A percentile compares a stretch with the other conserved stretches of the same genome.
These are phyloP conservation scores for Penicillium goetzii DNA, from an alignment of 495 filamentous ascomycete species.

Conservation along the genomic window DNA sequence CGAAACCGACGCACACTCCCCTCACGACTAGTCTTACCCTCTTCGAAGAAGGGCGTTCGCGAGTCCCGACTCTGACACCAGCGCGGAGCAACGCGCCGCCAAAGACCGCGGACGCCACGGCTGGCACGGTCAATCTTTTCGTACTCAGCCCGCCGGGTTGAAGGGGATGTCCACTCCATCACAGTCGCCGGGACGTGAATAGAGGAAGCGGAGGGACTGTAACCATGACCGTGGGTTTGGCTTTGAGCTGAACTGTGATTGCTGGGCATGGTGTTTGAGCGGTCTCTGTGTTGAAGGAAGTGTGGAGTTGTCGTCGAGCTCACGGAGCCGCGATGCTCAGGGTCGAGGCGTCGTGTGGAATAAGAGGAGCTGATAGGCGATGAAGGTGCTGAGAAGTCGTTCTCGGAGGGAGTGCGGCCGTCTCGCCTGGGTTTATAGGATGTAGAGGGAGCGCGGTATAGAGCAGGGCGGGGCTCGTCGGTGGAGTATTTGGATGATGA, in stretches of 20 bases:
- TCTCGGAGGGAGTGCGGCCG: conserved; percentile 24
- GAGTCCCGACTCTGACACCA: conserved; percentile 42
- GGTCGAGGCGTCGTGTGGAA: conserved; percentile 21
- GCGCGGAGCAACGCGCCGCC: conserved; percentile 47
- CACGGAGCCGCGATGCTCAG: conserved; percentile 19
- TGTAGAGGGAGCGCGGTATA: conserved; percentile 13
- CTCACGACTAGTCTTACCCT: conserved; percentile 44
- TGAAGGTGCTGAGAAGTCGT: conserved; percentile 25
- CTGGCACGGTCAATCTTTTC: conserved; percentile 55
- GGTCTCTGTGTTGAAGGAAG: conserved; percentile 20
- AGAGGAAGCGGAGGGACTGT: conserved; percentile 26
- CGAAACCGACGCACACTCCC: conserved; percentile 54
- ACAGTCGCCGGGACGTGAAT: conserved; percentile 46
- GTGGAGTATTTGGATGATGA: conserved; percentile 2
- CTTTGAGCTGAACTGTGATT: not conserved
- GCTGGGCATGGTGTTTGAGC: conserved; percentile 28
- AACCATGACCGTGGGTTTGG: not conserved
- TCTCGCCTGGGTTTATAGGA: conserved; percentile 18
- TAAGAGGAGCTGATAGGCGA: conserved; percentile 28
- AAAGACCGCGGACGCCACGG: conserved; percentile 49
- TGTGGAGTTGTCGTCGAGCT: conserved; percentile 15
- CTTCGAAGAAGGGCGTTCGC: conserved; percentile 48
- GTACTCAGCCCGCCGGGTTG: conserved; percentile 52
- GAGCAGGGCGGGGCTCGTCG: conserved; percentile 15
- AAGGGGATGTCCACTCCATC: conserved; percentile 55